Base-by-base conservation (phyloP, 2,329 filamentous ascomycete species). In the Colletotrichum sp. region DNA sequence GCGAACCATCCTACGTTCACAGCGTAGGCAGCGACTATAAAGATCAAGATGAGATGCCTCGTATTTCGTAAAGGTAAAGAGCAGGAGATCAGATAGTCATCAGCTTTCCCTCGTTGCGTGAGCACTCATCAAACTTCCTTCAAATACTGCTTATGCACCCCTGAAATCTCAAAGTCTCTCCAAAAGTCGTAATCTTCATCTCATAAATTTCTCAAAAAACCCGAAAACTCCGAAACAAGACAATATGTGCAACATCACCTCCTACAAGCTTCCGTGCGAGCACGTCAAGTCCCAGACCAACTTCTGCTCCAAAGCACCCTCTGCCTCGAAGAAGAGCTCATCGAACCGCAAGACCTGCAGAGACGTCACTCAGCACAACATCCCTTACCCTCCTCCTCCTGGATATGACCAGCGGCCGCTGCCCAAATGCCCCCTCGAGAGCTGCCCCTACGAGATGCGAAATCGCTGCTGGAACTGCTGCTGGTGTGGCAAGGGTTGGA, bases 401-500 rank as follows among this genome's bases (percentile, higher is more conserved):
- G 85, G 86, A 77, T 87, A 86, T 79, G 84, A 83, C 59, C 73
- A 75, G 24, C 69, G 76, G 18, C 78, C 79, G 21, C 75, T 82
- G 30, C 85, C 86, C 64, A 85, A 86, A 75, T 90, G 89, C 78
- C 87, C 88, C 60, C 80, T 90, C 72, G 78, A 85, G 9, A 83
- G 84, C 66, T 90, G 89, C 71, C 88, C 89, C 9, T 90, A 89
- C 78, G 88, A 89, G 81, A 82, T 83, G 64, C 86, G 87, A 74
- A 86, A 88, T 72, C 84, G 89, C 36, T 85, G 81, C 77, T 91
- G 89, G 89, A 89, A 89, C 81, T 90, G 89, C 81, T 90, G 89
- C 81, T 90, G 88, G 88, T 90, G 89, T 74, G 89, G 89, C 32
- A 90, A 90, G 79, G 83, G 84, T n/a, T 87, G 87, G 84, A 90